phyloP scores from a whole-genome alignment of 2,329 filamentous ascomycete genomes.

The Cercospora zeae-maydis region DNA sequence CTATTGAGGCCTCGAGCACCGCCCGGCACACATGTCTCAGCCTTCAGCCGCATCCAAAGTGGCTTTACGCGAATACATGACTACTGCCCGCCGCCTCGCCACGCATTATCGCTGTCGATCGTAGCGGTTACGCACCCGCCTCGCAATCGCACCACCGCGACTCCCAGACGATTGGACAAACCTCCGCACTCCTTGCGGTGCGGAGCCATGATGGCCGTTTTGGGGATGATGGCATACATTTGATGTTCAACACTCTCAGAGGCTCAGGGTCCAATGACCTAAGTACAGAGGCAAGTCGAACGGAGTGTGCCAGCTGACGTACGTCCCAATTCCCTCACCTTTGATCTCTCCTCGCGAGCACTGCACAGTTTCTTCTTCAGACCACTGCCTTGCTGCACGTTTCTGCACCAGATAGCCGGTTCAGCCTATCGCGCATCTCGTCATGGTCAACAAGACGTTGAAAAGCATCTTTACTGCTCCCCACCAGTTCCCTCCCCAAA shows the following conservation, averaged over 20 bases:
- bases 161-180: neutral
- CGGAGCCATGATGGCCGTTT: slow-evolving; percentile 8
- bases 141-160: neutral
- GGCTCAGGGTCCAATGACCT: slow-evolving; percentile 13
- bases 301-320: neutral
- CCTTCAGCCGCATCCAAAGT: neutral
- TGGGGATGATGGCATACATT: neutral
- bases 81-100: neutral
- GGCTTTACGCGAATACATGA: neutral
- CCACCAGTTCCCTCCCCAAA: neutral
- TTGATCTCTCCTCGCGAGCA: neutral
- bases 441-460: slow-evolving; percentile 16
- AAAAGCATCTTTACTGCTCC: slow-evolving; percentile 21
- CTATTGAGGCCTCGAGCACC: neutral
- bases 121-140: neutral
- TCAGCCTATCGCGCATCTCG: neutral
- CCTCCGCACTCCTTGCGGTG: neutral
- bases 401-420: neutral
- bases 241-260: neutral
- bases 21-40: neutral
- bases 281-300: neutral
- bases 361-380: neutral
- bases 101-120: neutral
- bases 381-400: neutral
- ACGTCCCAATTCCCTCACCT: neutral